Evolutionary conservation across 2,329 filamentous ascomycete genomes (phyloP).

Genomic region (Colletotrichum sansevieriae): DNA sequence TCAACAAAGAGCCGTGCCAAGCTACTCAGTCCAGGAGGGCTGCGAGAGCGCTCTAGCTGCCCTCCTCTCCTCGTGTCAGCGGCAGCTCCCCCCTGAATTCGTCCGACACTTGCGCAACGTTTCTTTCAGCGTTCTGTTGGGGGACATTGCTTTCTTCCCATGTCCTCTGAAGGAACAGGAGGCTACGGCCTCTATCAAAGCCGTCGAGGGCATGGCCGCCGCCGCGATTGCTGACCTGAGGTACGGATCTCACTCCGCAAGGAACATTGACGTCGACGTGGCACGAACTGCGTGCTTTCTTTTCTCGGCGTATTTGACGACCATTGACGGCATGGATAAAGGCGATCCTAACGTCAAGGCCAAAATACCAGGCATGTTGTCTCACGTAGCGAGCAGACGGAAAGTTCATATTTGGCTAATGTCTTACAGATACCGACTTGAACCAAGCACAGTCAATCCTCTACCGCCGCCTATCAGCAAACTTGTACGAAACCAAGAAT

Average conservation of each 20-base stretch:
- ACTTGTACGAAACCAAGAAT: conserved; percentile 73
- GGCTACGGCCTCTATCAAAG: conserved; percentile 64
- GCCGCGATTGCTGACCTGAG: conserved; percentile 70
- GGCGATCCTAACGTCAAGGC: conserved; percentile 59
- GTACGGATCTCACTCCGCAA: conserved; percentile 54
- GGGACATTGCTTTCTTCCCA: conserved; percentile 53
- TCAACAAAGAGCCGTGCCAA: conserved; percentile 35
- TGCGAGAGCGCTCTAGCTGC: conserved; percentile 47
- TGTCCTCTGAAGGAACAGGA: conserved; percentile 58
- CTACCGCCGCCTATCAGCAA: conserved; percentile 75
- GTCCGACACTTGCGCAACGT: conserved; percentile 47
- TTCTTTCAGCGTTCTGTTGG: conserved; percentile 48
- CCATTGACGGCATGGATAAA: conserved; percentile 65
- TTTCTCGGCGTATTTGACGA: conserved; percentile 70
- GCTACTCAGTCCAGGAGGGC: conserved; percentile 51
- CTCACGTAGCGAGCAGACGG: neutral
- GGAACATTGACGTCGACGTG: conserved; percentile 64
- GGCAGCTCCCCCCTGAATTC: conserved; percentile 51
- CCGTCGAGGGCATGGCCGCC: conserved; percentile 70
- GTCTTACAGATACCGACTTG: conserved; percentile 71
- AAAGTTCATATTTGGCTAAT: neutral
- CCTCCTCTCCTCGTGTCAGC: conserved; percentile 46
- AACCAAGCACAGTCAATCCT: conserved; percentile 73
- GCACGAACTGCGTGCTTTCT: conserved; percentile 67
- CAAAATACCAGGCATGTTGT: conserved; percentile 40